These are phyloP conservation scores for Brassica cretica DNA, from an alignment of 345 rosid species.

Conservation along the genomic window DNA sequence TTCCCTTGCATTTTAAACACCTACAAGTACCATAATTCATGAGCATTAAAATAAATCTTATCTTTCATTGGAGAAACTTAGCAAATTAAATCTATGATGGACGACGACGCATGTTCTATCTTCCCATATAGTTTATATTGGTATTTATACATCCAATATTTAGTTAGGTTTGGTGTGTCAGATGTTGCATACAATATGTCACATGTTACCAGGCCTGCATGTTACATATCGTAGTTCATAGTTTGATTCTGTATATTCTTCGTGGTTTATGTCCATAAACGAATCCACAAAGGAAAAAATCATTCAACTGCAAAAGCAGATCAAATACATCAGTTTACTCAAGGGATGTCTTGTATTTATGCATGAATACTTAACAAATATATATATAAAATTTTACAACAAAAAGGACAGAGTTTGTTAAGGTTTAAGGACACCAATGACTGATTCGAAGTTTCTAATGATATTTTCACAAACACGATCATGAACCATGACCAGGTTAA, in stretches of 20 bases:
- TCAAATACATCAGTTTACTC: not conserved
- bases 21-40: conserved; percentile 1
- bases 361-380: not conserved
- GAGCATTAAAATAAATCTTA: conserved; percentile 3
- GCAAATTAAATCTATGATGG: not conserved
- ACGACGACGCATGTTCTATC: not conserved
- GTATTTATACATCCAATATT: not conserved
- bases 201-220: too few species aligned
- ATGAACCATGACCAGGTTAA: not conserved
- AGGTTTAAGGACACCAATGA: not conserved
- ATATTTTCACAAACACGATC: not conserved
- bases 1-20: conserved; percentile 8
- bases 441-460: not conserved
- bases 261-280: not conserved
- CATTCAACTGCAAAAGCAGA: not conserved
- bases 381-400: not conserved
- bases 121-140: not conserved
- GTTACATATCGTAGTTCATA: not conserved
- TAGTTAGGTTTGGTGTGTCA: not conserved
- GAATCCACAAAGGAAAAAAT: not conserved
- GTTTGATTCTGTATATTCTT: not conserved
- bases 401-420: not conserved
- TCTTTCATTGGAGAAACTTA: conserved; percentile 1
- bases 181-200: not conserved
- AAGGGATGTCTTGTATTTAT: not conserved